Percentiles rank a stretch among this genome's conserved stretches.
Evolutionary conservation across 1,284 basidiomycete species (phyloP).

Genomic region (Polyporus tsugae): DNA sequence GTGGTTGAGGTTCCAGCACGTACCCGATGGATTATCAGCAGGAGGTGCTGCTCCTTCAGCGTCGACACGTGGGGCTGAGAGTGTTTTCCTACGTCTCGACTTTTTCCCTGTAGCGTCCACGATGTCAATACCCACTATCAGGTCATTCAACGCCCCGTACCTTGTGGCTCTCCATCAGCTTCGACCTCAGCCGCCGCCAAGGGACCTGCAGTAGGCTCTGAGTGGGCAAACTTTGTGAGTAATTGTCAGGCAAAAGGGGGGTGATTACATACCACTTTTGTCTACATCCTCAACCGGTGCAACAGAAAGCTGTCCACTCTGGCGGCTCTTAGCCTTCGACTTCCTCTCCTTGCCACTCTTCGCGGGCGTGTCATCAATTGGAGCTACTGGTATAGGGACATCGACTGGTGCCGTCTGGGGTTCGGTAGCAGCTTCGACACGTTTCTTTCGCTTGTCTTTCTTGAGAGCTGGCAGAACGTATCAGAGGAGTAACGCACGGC

Average conservation of each 20-base stretch:
- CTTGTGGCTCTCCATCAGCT: background rate
- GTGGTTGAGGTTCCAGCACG: background rate
- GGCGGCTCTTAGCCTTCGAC: background rate
- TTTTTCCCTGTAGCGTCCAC: background rate
- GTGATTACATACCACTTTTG: background rate
- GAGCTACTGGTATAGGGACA: background rate
- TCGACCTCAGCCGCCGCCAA: background rate
- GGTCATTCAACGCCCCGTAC: background rate
- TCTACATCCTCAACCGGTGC: background rate
- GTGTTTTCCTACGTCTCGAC: background rate
- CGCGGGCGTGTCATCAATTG: background rate
- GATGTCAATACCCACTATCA: background rate
- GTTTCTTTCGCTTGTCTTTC: slow-evolving; percentile 7
- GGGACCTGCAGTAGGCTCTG: background rate
- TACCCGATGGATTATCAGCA: background rate
- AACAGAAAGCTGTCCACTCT: background rate
- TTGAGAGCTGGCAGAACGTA: background rate
- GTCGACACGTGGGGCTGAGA: background rate
- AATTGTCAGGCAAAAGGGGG: background rate
- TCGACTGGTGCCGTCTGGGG: background rate
- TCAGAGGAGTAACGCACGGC: background rate
- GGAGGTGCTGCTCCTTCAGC: background rate
- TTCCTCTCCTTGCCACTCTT: slow-evolving; percentile 4
- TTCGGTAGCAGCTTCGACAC: background rate
- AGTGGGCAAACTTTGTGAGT: background rate